Conservation (phyloP, 2,329 filamentous ascomycete genomes). For the Curvularia eragrostidis region DNA sequence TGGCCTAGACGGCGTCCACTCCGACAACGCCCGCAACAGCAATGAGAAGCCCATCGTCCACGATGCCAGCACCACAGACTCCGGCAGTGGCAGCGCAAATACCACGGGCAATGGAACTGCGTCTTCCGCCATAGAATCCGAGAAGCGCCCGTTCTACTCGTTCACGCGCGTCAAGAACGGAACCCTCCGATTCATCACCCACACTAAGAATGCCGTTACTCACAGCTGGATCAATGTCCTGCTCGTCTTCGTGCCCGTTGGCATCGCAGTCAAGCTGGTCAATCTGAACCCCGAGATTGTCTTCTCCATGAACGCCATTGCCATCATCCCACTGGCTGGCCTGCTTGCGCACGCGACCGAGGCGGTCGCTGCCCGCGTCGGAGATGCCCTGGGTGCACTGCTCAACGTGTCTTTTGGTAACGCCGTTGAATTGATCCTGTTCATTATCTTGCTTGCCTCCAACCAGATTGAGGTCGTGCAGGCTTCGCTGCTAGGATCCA, state of each 20-base stretch:
- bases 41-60: conserved; percentile 32
- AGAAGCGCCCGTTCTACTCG: conserved; percentile 53
- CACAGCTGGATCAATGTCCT: conserved; percentile 81
- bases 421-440: conserved; percentile 61
- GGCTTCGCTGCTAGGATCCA: conserved; percentile 86
- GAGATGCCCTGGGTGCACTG: conserved; percentile 58
- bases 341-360: conserved; percentile 59
- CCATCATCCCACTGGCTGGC: conserved; percentile 59
- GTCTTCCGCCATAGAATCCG: conserved; percentile 59
- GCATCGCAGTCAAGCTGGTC: conserved; percentile 67
- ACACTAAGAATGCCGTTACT: conserved; percentile 65
- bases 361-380: conserved; percentile 56
- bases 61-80: conserved; percentile 17
- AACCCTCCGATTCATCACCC: conserved; percentile 60
- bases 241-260: conserved; percentile 78
- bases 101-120: conserved; percentile 59
- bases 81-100: conserved; percentile 46
- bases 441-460: conserved; percentile 55
- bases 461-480: conserved; percentile 90
- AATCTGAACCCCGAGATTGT: conserved; percentile 52
- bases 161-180: conserved; percentile 59
- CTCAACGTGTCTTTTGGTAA: conserved; percentile 62
- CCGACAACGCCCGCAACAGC: conserved; percentile 15
- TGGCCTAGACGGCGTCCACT: conserved; percentile 21
- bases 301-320: conserved; percentile 60